Percentiles rank a stretch among this genome's conserved stretches.
phyloP scores from a whole-genome alignment of 2,329 filamentous ascomycete genomes.

The Sclerotinia spermophila region DNA sequence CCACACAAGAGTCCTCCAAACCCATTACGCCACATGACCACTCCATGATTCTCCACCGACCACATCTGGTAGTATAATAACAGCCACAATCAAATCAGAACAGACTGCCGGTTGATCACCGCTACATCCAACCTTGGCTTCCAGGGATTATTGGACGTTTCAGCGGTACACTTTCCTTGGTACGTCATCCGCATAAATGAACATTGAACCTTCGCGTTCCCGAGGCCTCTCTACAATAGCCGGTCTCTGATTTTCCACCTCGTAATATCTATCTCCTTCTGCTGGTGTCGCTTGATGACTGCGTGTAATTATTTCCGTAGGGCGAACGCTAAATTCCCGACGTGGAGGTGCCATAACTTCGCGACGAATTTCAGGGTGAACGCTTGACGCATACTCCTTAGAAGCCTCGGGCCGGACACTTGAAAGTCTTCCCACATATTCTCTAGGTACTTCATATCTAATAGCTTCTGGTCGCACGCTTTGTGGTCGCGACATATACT shows the following conservation, averaged over 20 bases:
- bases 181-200: constrained; percentile 35
- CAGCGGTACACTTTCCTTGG: constrained; percentile 36
- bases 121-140: background rate
- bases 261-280: constrained; percentile 33
- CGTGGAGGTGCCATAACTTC: constrained; percentile 30
- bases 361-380: constrained; percentile 37
- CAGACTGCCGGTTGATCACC: background rate
- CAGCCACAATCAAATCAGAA: constrained; percentile 10
- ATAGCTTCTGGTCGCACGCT: constrained; percentile 54
- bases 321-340: constrained; percentile 35
- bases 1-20: background rate
- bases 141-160: background rate
- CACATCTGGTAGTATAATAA: background rate
- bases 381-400: constrained; percentile 38
- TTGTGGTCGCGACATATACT: constrained; percentile 45
- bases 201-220: constrained; percentile 33
- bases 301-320: constrained; percentile 28
- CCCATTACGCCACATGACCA: background rate
- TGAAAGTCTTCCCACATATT: constrained; percentile 44
- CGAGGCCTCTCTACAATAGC: constrained; percentile 33
- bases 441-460: constrained; percentile 43
- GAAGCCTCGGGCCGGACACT: constrained; percentile 39
- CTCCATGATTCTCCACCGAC: constrained; percentile 1
- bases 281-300: constrained; percentile 26
- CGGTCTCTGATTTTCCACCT: constrained; percentile 28